Percentiles rank a stretch among this genome's conserved stretches.
These are phyloP conservation scores for Yamadazyma nakazawae DNA, from an alignment of 805 yeast genomes.

Conservation along the genomic window DNA sequence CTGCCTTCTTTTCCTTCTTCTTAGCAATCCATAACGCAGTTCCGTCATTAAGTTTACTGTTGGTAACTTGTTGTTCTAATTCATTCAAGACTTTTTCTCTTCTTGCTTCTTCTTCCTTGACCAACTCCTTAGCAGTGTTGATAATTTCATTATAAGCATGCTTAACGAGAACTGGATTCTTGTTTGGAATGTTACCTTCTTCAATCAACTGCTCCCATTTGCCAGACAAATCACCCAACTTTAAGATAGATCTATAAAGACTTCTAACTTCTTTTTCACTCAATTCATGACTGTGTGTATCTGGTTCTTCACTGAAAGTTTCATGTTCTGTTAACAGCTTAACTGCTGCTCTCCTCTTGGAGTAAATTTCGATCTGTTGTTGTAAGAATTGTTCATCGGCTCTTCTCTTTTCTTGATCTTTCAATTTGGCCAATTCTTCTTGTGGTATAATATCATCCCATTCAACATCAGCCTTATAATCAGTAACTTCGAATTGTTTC, in stretches of 20 bases:
- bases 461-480: conserved; percentile 94
- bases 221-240: conserved; percentile 73
- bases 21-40: conserved; percentile 58
- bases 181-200: conserved; percentile 85
- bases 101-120: conserved; percentile 62
- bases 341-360: conserved; percentile 74
- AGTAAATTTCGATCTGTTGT: conserved; percentile 85
- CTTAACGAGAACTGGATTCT: conserved; percentile 74
- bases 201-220: conserved; percentile 83
- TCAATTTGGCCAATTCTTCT: conserved; percentile 81
- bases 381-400: conserved; percentile 83
- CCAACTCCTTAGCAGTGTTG: conserved; percentile 55
- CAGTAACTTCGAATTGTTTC: conserved; percentile 97
- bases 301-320: conserved; percentile 35
- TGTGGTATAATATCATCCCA: conserved; percentile 99
- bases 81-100: conserved; percentile 53
- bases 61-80: conserved; percentile 56
- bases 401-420: conserved; percentile 85
- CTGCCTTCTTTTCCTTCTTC: conserved; percentile 84
- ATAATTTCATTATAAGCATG: conserved; percentile 73
- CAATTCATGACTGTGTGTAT: conserved; percentile 48
- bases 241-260: conserved; percentile 75
- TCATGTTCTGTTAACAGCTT: conserved; percentile 46
- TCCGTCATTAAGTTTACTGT: conserved; percentile 34
- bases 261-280: conserved; percentile 86